Evolutionary conservation across 2,329 filamentous ascomycete species (phyloP).

Genomic region (Arachnomyces sp.): DNA sequence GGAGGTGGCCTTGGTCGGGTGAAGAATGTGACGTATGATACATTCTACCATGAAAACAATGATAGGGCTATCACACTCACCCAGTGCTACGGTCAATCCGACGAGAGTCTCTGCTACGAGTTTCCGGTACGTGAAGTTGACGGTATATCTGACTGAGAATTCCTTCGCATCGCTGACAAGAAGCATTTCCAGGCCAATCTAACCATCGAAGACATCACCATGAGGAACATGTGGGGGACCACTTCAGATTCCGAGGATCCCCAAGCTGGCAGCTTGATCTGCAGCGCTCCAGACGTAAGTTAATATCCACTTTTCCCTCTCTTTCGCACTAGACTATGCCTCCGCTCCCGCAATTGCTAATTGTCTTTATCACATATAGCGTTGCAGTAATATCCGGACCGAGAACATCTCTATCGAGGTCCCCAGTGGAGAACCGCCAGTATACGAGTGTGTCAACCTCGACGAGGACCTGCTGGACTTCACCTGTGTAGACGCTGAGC

Average conservation of each 20-base stretch:
- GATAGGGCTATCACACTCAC: slow-evolving; percentile 59
- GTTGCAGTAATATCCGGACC: no score
- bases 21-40: slow-evolving; percentile 60
- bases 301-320: no score
- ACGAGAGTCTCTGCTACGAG: slow-evolving; percentile 53
- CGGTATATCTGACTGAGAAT: background rate
- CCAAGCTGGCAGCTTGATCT: slow-evolving; percentile 41
- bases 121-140: slow-evolving; percentile 40
- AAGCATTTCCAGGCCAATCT: slow-evolving; percentile 27
- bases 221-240: slow-evolving; percentile 51
- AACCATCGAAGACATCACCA: slow-evolving; percentile 48
- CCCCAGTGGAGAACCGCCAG: no score
- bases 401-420: no score
- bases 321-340: no score
- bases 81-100: slow-evolving; percentile 59
- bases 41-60: slow-evolving; percentile 53
- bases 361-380: no score
- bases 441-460: no score
- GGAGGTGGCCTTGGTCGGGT: slow-evolving; percentile 59
- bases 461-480: no score
- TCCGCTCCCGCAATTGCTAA: no score
- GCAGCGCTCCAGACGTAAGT: slow-evolving; percentile 12
- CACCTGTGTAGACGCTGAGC: no score
- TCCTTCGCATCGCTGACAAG: background rate
- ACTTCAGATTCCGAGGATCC: slow-evolving; percentile 42